Evolutionary conservation across 129 eudicot genomes (phyloP).

Genomic region (Cynara cardunculus): DNA sequence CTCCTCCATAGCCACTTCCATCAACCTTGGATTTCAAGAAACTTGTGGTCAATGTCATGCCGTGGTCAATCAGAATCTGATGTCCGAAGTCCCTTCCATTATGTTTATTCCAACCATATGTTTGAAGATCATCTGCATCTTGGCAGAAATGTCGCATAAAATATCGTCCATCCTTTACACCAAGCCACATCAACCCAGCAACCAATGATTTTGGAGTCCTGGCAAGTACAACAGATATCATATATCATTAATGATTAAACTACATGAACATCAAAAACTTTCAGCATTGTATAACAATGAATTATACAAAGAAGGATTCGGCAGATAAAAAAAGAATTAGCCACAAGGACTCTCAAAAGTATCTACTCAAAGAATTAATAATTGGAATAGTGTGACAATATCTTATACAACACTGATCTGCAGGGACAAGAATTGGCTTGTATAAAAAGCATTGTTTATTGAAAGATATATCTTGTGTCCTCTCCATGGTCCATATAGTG

Average conservation of each 20-base stretch:
- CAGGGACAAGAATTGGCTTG: neutral
- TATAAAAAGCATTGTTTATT: neutral
- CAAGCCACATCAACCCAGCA: slow-evolving; percentile 97
- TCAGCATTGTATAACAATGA: neutral
- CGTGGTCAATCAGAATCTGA: slow-evolving; percentile 71
- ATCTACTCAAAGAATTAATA: neutral
- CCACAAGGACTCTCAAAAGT: neutral
- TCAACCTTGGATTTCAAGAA: slow-evolving; percentile 68
- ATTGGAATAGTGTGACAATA: neutral
- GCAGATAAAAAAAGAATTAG: neutral
- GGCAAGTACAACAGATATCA: slow-evolving; percentile 31
- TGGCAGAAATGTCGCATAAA: slow-evolving; percentile 83
- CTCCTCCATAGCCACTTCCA: slow-evolving; percentile 95
- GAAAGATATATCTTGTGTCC: neutral
- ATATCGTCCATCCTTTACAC: slow-evolving; percentile 77
- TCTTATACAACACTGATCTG: neutral
- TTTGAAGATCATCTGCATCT: slow-evolving; percentile 79
- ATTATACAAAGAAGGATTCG: slow-evolving; percentile 2
- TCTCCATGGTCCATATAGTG: neutral
- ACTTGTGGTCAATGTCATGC: slow-evolving; percentile 62
- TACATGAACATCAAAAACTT: neutral
- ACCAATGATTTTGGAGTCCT: slow-evolving; percentile 84
- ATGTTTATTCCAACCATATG: slow-evolving; percentile 91
- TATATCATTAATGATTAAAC: slow-evolving; percentile 1
- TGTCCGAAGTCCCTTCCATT: slow-evolving; percentile 96